These are phyloP conservation scores for Metschnikowia colocasiae DNA, from an alignment of 805 yeast genomes.

Conservation along the genomic window DNA sequence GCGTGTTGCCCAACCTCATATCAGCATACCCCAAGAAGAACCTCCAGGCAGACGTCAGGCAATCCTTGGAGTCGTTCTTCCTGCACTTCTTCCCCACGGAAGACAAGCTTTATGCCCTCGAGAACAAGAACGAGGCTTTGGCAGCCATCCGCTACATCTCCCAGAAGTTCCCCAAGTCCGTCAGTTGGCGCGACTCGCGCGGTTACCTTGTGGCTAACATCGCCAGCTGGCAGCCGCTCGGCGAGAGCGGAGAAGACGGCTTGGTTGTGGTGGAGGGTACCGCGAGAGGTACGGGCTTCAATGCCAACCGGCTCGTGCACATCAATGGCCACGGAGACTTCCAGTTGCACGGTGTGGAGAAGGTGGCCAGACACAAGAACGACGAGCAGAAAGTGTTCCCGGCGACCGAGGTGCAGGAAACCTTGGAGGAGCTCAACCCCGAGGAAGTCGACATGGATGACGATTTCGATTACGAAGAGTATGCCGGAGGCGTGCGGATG, in stretches of 20 bases:
- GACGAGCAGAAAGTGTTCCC: constrained; percentile 21
- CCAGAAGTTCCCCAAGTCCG: constrained; percentile 80
- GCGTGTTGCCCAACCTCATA: constrained; percentile 73
- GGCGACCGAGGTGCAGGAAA: constrained; percentile 47
- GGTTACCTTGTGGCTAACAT: constrained; percentile 80
- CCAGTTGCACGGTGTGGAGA: constrained; percentile 67
- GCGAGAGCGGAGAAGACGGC: constrained; percentile 26
- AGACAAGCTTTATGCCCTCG: constrained; percentile 73
- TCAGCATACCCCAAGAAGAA: constrained; percentile 67
- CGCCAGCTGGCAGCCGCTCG: constrained; percentile 37
- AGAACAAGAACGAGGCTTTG: constrained; percentile 61
- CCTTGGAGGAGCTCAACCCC: constrained; percentile 58
- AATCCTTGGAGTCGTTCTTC: constrained; percentile 41
- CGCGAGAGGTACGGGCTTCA: constrained; percentile 83
- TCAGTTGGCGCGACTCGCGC: constrained; percentile 91
- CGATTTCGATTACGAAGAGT: constrained; percentile 19
- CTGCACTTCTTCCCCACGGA: constrained; percentile 55
- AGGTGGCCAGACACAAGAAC: constrained; percentile 27
- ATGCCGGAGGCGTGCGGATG: constrained; percentile 46
- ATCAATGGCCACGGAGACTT: constrained; percentile 90
- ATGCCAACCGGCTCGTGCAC: constrained; percentile 73
- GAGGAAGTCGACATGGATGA: constrained; percentile 47
- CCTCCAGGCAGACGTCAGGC: constrained; percentile 61
- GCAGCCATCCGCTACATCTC: constrained; percentile 73
- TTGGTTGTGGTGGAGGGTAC: constrained; percentile 68